Evolutionary conservation across 108 stramenopile species (phyloP).

Genomic region (Epipyxis sp.): DNA sequence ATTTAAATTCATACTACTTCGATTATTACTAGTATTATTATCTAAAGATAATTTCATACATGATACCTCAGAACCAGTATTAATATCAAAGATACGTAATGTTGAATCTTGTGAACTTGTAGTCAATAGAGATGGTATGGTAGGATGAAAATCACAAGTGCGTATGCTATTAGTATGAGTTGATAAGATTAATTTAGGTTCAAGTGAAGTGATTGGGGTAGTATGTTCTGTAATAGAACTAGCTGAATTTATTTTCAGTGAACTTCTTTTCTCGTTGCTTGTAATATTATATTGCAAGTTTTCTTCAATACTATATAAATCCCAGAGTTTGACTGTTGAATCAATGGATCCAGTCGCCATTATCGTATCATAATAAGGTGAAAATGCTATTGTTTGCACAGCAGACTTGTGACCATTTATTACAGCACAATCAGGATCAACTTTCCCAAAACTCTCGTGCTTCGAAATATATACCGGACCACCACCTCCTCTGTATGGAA

Average conservation of each 20-base stretch:
- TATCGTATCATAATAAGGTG: not conserved
- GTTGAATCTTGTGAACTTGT: not conserved
- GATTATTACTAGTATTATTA: too few species aligned
- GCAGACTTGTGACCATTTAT: slow-evolving; percentile 1
- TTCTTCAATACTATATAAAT: not conserved
- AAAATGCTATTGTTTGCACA: not conserved
- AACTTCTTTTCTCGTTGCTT: not conserved
- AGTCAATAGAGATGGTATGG: not conserved
- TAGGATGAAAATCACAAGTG: not conserved
- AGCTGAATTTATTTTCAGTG: not conserved
- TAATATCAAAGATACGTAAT: slow-evolving; percentile 9
- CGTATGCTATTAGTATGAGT: too few species aligned
- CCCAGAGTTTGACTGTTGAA: not conserved
- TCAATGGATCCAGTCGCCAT: not conserved
- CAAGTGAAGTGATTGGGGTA: too few species aligned
- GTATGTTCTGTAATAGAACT: too few species aligned
- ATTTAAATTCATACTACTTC: too few species aligned
- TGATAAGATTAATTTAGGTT: too few species aligned
- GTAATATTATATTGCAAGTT: not conserved
- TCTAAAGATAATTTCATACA: not conserved
- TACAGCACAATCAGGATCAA: not conserved
- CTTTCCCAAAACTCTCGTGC: slow-evolving; percentile 38
- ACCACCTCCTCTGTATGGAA: slow-evolving; percentile 17
- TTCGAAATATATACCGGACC: slow-evolving; percentile 51
- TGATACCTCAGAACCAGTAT: slow-evolving; percentile 4